Evolutionary conservation across 192 early-diverging fungal species (phyloP).

Genomic region (Cladochytrium replicatum): DNA sequence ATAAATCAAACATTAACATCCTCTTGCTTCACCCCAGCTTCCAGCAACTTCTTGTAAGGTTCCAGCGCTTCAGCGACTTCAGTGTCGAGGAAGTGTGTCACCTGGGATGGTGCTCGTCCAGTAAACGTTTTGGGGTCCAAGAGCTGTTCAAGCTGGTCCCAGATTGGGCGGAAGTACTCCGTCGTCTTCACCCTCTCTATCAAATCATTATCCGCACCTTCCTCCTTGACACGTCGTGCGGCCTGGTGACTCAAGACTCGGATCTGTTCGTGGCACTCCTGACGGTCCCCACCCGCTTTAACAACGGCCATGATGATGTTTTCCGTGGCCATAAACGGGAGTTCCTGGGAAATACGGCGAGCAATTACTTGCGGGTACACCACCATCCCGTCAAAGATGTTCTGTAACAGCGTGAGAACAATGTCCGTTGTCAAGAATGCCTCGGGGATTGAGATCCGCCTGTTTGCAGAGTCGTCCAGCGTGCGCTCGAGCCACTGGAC

Average conservation of each 20-base stretch:
- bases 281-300: slow-evolving; percentile 88
- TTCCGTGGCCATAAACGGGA: slow-evolving; percentile 99
- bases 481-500: slow-evolving; percentile 98
- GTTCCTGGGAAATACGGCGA: slow-evolving; percentile 81
- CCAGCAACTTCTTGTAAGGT: slow-evolving; percentile 58
- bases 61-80: slow-evolving; percentile 77
- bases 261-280: slow-evolving; percentile 95
- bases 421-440: slow-evolving; percentile 96
- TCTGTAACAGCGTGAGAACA: slow-evolving; percentile 85
- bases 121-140: slow-evolving; percentile 87
- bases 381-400: slow-evolving; percentile 94
- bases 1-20: slow-evolving; percentile 61
- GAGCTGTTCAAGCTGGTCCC: slow-evolving; percentile 51
- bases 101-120: slow-evolving; percentile 90
- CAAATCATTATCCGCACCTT: slow-evolving; percentile 91
- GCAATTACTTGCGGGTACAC: slow-evolving; percentile 94
- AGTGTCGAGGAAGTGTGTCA: slow-evolving; percentile 67
- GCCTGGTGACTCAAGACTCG: slow-evolving; percentile 91
- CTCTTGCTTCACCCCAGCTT: slow-evolving; percentile 46
- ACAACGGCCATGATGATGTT: slow-evolving; percentile 99
- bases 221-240: slow-evolving; percentile 78
- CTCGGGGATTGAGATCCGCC: slow-evolving; percentile 90
- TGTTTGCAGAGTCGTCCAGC: slow-evolving; percentile 93
- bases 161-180: slow-evolving; percentile 82
- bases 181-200: slow-evolving; percentile 76